These are phyloP conservation scores for Fusarium austroafricanum DNA, from an alignment of 2,329 filamentous ascomycete genomes.

Conservation along the genomic window DNA sequence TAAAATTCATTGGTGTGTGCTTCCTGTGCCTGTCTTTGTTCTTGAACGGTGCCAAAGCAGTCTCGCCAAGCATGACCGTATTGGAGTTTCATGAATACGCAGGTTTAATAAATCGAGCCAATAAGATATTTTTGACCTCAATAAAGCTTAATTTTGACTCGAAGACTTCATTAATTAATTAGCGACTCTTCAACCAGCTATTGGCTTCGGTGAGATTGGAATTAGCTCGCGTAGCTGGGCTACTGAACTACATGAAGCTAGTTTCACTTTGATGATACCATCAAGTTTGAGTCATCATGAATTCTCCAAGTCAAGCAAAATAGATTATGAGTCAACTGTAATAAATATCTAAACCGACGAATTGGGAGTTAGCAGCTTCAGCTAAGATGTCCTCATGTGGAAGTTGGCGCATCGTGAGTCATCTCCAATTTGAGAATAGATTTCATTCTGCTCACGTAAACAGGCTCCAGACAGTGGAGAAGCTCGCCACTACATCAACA, in stretches of 20 bases:
- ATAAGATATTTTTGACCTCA: not conserved
- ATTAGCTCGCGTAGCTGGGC: not conserved
- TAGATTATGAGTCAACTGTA: constrained; percentile 23
- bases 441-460: constrained; percentile 33
- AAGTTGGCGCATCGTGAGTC: constrained; percentile 34
- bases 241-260: not conserved
- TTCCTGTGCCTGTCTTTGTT: not conserved
- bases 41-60: not conserved
- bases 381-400: not conserved
- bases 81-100: not conserved
- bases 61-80: not conserved
- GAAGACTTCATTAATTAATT: not conserved
- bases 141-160: not conserved
- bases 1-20: constrained; percentile 1
- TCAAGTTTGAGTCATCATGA: constrained; percentile 13
- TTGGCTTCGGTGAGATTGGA: not conserved
- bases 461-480: constrained; percentile 28
- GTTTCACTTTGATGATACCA: not conserved
- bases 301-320: not conserved
- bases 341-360: not conserved
- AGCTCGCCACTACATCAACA: constrained; percentile 30
- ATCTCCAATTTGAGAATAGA: constrained; percentile 27
- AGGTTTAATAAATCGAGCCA: not conserved
- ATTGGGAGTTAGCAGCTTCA: not conserved
- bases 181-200: not conserved